A percentile compares a stretch with the other conserved stretches of the same genome.
Conservation (phyloP, 2,329 filamentous ascomycete genomes). For the Fusarium acutatum region DNA sequence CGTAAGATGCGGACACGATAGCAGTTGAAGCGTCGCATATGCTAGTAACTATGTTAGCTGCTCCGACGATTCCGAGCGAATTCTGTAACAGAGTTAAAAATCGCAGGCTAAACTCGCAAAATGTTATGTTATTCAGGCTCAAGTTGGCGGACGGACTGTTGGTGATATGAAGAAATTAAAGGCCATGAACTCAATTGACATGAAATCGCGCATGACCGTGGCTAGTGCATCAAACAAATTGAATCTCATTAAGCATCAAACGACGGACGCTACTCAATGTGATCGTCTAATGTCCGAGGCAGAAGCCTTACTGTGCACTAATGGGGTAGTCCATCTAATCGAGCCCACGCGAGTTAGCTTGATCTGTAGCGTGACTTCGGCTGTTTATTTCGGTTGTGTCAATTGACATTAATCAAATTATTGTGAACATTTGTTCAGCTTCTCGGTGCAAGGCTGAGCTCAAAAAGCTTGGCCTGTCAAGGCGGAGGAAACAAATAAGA, state of each 20-base stretch:
- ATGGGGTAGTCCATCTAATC: neutral
- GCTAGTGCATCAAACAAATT: slow-evolving; percentile 33
- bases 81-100: neutral
- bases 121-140: neutral
- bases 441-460: neutral
- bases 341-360: slow-evolving; percentile 1
- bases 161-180: slow-evolving; percentile 24
- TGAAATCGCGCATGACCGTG: slow-evolving; percentile 22
- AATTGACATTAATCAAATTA: neutral
- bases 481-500: slow-evolving; percentile 3
- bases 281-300: slow-evolving; percentile 14
- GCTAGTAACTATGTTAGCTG: neutral
- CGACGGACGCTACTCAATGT: neutral
- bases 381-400: neutral
- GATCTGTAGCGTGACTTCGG: neutral
- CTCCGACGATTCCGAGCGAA: slow-evolving; percentile 1
- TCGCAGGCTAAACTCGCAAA: neutral
- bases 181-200: neutral
- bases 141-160: neutral
- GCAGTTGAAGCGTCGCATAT: slow-evolving; percentile 1
- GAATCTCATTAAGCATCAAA: slow-evolving; percentile 22
- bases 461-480: neutral
- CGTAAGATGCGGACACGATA: slow-evolving; percentile 28
- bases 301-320: slow-evolving; percentile 2
- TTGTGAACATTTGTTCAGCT: neutral